A percentile compares a stretch with the other conserved stretches of the same genome.
Conservation (phyloP, 495 filamentous ascomycete species). For the Elasticomyces elasticus region DNA sequence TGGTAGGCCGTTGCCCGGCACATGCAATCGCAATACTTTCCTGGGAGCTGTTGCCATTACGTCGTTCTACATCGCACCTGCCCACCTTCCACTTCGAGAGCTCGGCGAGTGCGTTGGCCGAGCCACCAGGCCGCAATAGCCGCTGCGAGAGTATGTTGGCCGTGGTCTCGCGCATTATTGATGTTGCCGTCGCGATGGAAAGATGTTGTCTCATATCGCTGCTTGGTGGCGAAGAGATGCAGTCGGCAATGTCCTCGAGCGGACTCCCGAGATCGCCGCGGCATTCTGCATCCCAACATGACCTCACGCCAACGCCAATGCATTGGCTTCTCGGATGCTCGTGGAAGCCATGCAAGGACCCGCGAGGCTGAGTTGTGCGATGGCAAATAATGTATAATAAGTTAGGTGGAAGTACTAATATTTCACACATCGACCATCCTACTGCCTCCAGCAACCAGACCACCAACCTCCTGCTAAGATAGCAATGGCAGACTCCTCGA, state of each 20-base stretch:
- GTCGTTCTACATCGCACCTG: not conserved
- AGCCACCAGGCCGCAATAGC: not conserved
- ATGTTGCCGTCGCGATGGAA: too few species aligned
- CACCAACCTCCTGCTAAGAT: too few species aligned
- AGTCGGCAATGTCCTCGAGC: too few species aligned
- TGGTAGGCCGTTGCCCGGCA: not conserved
- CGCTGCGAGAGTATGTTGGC: too few species aligned
- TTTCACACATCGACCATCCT: too few species aligned
- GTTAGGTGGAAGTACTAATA: not conserved
- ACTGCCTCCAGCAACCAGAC: too few species aligned
- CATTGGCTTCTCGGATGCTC: not conserved
- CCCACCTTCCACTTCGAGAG: not conserved
- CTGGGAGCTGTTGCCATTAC: not conserved
- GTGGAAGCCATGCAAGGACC: not conserved
- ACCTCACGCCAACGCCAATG: not conserved
- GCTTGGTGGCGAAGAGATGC: too few species aligned
- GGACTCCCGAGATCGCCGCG: not conserved
- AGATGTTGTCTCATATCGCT: too few species aligned
- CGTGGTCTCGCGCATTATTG: too few species aligned
- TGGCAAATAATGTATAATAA: not conserved
- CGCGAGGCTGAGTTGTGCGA: not conserved
- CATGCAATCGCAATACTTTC: not conserved
- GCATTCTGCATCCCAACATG: too few species aligned
- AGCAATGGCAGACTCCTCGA: constrained; percentile 1
- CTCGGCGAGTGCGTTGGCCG: not conserved